Conservation (phyloP, 1,284 basidiomycete species). For the Sanghuangporus baumii region DNA sequence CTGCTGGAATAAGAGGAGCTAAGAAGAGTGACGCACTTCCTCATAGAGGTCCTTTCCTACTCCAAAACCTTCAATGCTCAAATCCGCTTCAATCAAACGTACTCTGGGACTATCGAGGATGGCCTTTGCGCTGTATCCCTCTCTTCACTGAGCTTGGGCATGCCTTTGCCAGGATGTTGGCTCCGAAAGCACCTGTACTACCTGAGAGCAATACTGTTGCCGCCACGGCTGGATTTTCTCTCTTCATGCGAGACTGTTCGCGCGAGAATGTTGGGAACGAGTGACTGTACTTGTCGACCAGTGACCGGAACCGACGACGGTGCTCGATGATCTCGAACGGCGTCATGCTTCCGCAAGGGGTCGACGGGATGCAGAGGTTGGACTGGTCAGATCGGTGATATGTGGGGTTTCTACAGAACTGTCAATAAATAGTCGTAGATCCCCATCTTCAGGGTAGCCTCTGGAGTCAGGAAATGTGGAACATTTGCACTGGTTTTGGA, state of each 20-base stretch:
- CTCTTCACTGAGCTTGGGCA: constrained; percentile 22
- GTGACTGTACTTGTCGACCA: constrained; percentile 21
- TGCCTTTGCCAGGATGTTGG: constrained; percentile 29
- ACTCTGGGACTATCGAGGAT: constrained; percentile 20
- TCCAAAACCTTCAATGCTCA: constrained; percentile 13
- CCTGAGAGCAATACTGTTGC: constrained; percentile 31
- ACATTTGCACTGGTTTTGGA: no score
- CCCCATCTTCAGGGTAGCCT: no score
- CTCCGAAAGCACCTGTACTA: constrained; percentile 32
- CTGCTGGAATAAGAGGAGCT: not conserved
- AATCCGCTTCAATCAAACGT: constrained; percentile 24
- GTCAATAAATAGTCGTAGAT: no score
- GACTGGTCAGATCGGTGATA: no score
- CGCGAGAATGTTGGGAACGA: constrained; percentile 11
- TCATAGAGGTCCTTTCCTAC: not conserved
- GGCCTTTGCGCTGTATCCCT: constrained; percentile 17
- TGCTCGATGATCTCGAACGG: not conserved
- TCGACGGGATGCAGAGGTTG: not conserved
- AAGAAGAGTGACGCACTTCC: not conserved
- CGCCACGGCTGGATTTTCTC: not conserved
- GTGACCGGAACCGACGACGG: not conserved
- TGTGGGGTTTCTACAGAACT: no score
- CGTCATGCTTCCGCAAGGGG: not conserved
- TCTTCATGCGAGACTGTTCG: not conserved
- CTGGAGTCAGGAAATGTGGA: no score